These are phyloP conservation scores for Clitopilus passeckerianus DNA, from an alignment of 768 basidiomycete species.

Conservation along the genomic window DNA sequence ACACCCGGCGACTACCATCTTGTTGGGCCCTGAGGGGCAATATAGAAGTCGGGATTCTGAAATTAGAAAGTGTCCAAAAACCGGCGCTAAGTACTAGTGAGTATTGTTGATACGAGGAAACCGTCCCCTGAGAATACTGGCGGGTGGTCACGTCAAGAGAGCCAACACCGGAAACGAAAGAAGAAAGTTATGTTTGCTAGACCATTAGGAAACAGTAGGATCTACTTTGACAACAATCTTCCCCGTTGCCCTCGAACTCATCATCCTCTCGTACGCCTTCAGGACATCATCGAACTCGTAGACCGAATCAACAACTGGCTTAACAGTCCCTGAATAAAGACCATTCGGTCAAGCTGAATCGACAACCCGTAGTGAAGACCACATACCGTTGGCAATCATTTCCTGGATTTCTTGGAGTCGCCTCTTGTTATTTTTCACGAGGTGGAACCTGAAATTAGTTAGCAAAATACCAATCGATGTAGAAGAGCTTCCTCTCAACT, in stretches of 20 bases:
- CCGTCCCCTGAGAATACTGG: too few relatives aligned
- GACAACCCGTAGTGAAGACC: too few relatives aligned
- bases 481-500: constrained; percentile 27
- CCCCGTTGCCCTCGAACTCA: constrained; percentile 53
- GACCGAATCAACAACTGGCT: constrained; percentile 55
- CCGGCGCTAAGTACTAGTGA: too few relatives aligned
- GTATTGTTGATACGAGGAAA: too few relatives aligned
- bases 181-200: too few relatives aligned
- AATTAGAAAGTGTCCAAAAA: too few relatives aligned
- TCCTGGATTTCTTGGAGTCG: constrained; percentile 30
- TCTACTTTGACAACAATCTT: constrained; percentile 51
- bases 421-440: constrained; percentile 22
- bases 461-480: background rate
- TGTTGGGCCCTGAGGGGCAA: too few relatives aligned
- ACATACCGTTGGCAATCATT: constrained; percentile 38
- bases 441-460: constrained; percentile 22
- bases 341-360: background rate
- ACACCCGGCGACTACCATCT: too few relatives aligned
- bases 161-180: too few relatives aligned
- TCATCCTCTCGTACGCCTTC: constrained; percentile 57
- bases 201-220: background rate
- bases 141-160: too few relatives aligned
- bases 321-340: constrained; percentile 38
- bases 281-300: constrained; percentile 50
- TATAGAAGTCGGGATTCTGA: too few relatives aligned